These are phyloP conservation scores for Colletotrichum sp. DNA, from an alignment of 2,329 filamentous ascomycete species.

Conservation along the genomic window DNA sequence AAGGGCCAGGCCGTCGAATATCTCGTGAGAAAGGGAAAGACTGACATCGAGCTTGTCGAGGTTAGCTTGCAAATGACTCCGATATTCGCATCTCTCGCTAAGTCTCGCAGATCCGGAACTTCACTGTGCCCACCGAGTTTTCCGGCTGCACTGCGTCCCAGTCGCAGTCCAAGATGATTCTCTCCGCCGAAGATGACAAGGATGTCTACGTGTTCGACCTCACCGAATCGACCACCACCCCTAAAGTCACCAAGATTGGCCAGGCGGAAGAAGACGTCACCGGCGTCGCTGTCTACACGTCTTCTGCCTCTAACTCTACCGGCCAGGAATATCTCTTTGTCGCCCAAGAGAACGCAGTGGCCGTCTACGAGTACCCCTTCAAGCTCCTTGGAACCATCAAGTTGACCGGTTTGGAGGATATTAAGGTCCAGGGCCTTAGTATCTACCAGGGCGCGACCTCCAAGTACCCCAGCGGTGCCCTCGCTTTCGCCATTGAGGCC, in stretches of 20 bases:
- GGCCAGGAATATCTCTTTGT: slow-evolving; percentile 44
- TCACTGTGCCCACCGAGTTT: slow-evolving; percentile 42
- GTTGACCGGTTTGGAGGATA: slow-evolving; percentile 41
- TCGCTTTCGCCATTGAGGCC: slow-evolving; percentile 46
- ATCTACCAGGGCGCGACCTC: slow-evolving; percentile 41
- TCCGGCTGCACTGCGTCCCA: slow-evolving; percentile 46
- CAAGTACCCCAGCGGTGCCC: slow-evolving; percentile 39
- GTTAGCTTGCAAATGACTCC: slow-evolving; percentile 10
- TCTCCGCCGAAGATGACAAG: slow-evolving; percentile 41
- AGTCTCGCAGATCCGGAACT: slow-evolving; percentile 41
- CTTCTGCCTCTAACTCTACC: slow-evolving; percentile 27
- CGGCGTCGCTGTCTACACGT: slow-evolving; percentile 43
- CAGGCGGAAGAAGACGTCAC: slow-evolving; percentile 41
- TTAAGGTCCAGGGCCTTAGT: slow-evolving; percentile 45
- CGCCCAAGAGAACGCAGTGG: slow-evolving; percentile 38
- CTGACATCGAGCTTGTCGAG: slow-evolving; percentile 40
- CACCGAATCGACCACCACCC: slow-evolving; percentile 38
- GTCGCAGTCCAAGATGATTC: slow-evolving; percentile 39
- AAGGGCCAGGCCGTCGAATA: slow-evolving; percentile 43
- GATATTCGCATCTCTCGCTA: not conserved
- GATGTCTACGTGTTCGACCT: slow-evolving; percentile 42
- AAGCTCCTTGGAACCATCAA: slow-evolving; percentile 37
- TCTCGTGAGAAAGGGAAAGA: slow-evolving; percentile 34
- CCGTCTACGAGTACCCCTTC: slow-evolving; percentile 41
- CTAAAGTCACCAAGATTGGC: slow-evolving; percentile 38